Percentiles rank a stretch among this genome's conserved stretches.
These are phyloP conservation scores for Gliomastix tumulicola DNA, from an alignment of 2,329 filamentous ascomycete genomes.

Conservation along the genomic window DNA sequence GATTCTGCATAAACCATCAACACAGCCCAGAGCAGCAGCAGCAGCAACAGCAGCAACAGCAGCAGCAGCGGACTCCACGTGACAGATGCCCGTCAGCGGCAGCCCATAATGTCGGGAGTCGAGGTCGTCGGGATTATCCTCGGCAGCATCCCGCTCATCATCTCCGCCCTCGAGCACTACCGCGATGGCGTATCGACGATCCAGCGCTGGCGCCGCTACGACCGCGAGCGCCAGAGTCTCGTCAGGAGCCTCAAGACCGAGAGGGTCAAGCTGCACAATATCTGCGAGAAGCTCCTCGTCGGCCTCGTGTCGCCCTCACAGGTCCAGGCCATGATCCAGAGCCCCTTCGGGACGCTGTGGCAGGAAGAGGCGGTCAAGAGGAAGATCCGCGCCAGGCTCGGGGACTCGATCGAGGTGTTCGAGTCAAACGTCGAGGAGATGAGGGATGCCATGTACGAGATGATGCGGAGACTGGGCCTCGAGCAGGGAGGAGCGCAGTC, in stretches of 20 bases:
- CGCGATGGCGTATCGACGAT: constrained; percentile 11
- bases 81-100: too few species aligned
- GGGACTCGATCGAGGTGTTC: constrained; percentile 12
- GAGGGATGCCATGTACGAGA: constrained; percentile 5
- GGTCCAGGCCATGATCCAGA: constrained; percentile 18
- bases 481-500: too few species aligned
- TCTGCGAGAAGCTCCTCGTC: constrained; percentile 18
- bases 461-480: too few species aligned
- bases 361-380: constrained; percentile 6
- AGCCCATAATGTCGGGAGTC: constrained; percentile 13
- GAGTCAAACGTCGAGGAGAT: constrained; percentile 14
- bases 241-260: constrained; percentile 14
- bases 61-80: too few species aligned
- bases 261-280: constrained; percentile 15
- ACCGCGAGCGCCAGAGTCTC: constrained; percentile 13
- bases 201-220: constrained; percentile 6
- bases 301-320: constrained; percentile 12
- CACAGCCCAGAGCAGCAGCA: too few species aligned
- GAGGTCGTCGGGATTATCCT: constrained; percentile 13
- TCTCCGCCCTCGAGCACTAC: constrained; percentile 10
- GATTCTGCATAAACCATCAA: too few species aligned
- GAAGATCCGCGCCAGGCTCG: constrained; percentile 13
- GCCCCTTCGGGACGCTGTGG: constrained; percentile 19
- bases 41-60: too few species aligned
- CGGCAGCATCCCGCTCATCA: constrained; percentile 11